Evolutionary conservation across 2,329 filamentous ascomycete genomes (phyloP).

Genomic region (Xylariaceae sp.): DNA sequence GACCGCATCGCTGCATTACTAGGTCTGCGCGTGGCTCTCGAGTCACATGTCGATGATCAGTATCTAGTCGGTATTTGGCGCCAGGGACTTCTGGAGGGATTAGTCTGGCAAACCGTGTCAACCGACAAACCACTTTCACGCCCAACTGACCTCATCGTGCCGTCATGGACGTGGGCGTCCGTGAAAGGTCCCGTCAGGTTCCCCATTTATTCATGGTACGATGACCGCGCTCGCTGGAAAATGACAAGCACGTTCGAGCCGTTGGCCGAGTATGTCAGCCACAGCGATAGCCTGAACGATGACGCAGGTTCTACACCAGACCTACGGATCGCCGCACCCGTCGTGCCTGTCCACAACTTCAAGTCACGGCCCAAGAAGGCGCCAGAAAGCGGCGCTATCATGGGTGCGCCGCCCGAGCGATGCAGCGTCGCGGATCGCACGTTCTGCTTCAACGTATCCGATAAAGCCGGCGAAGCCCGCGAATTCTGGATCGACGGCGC

Average conservation of each 20-base stretch:
- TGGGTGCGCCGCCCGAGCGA: neutral
- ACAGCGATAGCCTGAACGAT: neutral
- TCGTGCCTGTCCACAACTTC: neutral
- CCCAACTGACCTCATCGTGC: neutral
- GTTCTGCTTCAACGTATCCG: neutral
- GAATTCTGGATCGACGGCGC: neutral
- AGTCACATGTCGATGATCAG: constrained; percentile 5
- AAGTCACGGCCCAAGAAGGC: neutral
- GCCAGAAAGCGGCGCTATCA: neutral
- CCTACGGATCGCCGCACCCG: neutral
- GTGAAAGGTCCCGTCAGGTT: neutral
- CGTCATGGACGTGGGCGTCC: neutral
- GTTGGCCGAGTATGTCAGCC: neutral
- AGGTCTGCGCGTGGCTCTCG: constrained; percentile 24
- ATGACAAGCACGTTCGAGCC: neutral
- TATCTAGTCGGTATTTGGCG: constrained; percentile 28
- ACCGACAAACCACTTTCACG: neutral
- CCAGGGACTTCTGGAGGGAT: neutral
- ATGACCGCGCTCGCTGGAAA: neutral
- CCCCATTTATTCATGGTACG: neutral
- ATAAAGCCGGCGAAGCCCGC: neutral
- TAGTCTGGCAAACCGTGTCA: neutral
- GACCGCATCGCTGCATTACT: constrained; percentile 29
- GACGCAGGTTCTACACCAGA: neutral
- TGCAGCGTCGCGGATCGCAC: neutral